Evolutionary conservation across 805 yeast genomes (phyloP), one percentile per base, ranked within the genome.

Genomic region (Tetrapisispora fleetii): DNA sequence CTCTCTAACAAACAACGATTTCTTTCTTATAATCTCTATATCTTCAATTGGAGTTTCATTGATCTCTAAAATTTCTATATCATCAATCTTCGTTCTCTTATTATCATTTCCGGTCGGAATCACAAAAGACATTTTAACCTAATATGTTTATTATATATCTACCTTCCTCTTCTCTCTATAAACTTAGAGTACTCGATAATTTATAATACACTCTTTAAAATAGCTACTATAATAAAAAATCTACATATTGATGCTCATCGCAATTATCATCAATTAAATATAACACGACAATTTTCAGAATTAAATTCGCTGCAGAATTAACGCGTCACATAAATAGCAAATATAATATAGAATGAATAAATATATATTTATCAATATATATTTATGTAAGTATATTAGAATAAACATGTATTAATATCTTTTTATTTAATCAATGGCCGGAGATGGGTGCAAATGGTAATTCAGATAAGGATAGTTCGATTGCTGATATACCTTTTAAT

Each of bases 401-500:
- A 43, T 22, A 35, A 18, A 35, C 9, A 35, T 22, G n/a, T 21
- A 35, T 35, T 22, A 14, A 7, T n/a, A 8, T 43, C 2, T 35
- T 35, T 30, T 4, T 9, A 2, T 4, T 2, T 4, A n/a, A 24
- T 47, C 40, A 53, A 41, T 53, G 53, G 27, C 37, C 37, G 19
- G 50, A 40, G 10, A 50, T 49, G 40, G 55, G 52, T 11, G 51
- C 52, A 21, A 13, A 48, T 30, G 56, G 54, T 39, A 55, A 41
- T 40, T 49, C 37, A 6, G 18, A 13, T 41, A 55, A 42, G 24
- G 52, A 37, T 55, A 73, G 59, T 65, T 75, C 74, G 58, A 91
- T 90, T 43, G 83, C 74, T 14, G 78, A 83, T 48, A 89, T 83
- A 61, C 96, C 97, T 69, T 78, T 81, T 55, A 79, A 67, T 60